These are phyloP conservation scores for Trichosporon sp. DNA, from an alignment of 1,284 basidiomycete genomes.

Conservation along the genomic window DNA sequence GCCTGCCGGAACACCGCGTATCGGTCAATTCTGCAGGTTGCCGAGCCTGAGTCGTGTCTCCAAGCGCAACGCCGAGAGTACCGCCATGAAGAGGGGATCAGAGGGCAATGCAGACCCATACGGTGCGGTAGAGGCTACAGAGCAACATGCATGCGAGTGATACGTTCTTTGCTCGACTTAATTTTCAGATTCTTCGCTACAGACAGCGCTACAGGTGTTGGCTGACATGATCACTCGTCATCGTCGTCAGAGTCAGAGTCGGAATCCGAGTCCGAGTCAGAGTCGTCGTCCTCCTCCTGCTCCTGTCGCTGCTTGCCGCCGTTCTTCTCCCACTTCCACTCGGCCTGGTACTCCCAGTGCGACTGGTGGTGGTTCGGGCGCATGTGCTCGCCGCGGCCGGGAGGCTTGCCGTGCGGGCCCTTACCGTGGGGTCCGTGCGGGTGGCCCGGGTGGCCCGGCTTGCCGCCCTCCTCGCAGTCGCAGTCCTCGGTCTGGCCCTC, in stretches of 20 bases:
- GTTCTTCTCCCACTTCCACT: not conserved
- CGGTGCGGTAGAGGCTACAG: not conserved
- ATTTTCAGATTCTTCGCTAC: not conserved
- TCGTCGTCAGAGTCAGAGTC: not conserved
- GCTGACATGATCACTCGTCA: not conserved
- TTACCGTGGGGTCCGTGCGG: not conserved
- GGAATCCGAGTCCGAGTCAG: not conserved
- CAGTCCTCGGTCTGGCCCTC: too few relatives aligned
- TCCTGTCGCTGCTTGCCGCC: not conserved
- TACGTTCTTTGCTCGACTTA: not conserved
- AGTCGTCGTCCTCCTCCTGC: not conserved
- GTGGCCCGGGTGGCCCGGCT: not conserved
- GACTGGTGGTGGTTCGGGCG: not conserved
- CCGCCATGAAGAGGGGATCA: not conserved
- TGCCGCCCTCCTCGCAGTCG: not conserved
- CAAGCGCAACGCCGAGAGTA: not conserved
- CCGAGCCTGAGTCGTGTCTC: not conserved
- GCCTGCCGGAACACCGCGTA: not conserved
- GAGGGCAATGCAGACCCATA: not conserved
- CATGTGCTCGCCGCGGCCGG: not conserved
- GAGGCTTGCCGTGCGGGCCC: not conserved
- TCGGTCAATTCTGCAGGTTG: not conserved
- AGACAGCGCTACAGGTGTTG: not conserved
- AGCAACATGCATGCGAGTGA: not conserved
- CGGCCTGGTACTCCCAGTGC: not conserved